Evolutionary conservation across 2,329 filamentous ascomycete genomes (phyloP).

Genomic region (Hortaea sp.): DNA sequence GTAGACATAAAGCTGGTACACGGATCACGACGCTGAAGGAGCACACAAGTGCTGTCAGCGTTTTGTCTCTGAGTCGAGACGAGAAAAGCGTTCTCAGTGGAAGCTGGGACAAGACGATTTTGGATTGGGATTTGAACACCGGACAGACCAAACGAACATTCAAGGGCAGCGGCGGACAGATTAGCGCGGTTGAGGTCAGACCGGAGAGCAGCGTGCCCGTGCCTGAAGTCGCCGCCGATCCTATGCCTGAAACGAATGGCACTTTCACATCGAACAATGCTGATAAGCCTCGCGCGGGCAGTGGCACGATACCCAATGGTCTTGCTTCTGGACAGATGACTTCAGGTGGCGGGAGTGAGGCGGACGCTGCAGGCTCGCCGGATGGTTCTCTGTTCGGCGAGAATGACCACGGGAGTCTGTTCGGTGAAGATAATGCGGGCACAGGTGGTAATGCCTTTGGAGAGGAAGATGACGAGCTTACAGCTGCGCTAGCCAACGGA

Average conservation of each 20-base stretch:
- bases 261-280: conserved; percentile 70
- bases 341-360: conserved; percentile 32
- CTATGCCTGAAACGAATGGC: conserved; percentile 53
- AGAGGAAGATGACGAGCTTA: conserved; percentile 78
- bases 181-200: conserved; percentile 77
- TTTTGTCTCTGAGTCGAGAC: conserved; percentile 69
- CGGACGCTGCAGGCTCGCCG: conserved; percentile 54
- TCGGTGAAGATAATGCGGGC: conserved; percentile 56
- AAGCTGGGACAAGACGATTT: conserved; percentile 90
- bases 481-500: conserved; percentile 36
- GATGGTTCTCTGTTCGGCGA: conserved; percentile 78
- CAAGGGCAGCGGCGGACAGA: conserved; percentile 68
- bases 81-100: conserved; percentile 83
- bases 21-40: conserved; percentile 70
- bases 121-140: conserved; percentile 91
- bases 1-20: conserved; percentile 89
- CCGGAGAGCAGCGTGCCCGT: conserved; percentile 67
- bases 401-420: conserved; percentile 62
- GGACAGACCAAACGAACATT: conserved; percentile 69
- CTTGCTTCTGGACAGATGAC: conserved; percentile 2
- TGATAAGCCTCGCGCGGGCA: conserved; percentile 47
- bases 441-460: conserved; percentile 51
- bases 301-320: conserved; percentile 34
- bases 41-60: conserved; percentile 86
- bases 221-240: conserved; percentile 60